These are phyloP conservation scores for Pulveroboletus frians DNA, from an alignment of 768 basidiomycete genomes.

Conservation along the genomic window DNA sequence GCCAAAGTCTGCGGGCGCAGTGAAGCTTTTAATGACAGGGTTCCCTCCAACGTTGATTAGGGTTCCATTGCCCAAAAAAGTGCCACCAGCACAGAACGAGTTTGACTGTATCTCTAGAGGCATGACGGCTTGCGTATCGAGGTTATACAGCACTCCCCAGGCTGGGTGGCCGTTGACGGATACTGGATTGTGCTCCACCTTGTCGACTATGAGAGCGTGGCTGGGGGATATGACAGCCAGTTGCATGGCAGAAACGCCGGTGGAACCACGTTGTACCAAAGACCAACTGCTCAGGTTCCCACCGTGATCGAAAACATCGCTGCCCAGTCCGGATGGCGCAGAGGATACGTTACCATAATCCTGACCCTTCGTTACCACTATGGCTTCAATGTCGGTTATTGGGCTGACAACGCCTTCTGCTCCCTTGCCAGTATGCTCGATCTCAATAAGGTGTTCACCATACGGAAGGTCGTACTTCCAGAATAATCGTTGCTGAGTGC, in stretches of 20 bases:
- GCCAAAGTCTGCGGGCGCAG: slow-evolving; percentile 69
- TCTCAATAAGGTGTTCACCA: slow-evolving; percentile 57
- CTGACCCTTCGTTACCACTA: slow-evolving; percentile 54
- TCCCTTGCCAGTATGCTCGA: slow-evolving; percentile 50
- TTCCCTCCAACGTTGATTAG: slow-evolving; percentile 79
- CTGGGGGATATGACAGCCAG: slow-evolving; percentile 60
- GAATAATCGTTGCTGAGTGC: slow-evolving; percentile 60
- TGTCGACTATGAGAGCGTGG: slow-evolving; percentile 73
- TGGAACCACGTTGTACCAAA: slow-evolving; percentile 58
- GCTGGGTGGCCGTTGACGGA: slow-evolving; percentile 71
- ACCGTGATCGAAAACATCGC: background rate
- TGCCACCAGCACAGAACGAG: slow-evolving; percentile 83
- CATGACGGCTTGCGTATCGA: slow-evolving; percentile 55
- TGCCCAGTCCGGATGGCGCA: background rate
- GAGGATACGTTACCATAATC: background rate
- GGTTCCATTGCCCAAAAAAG: slow-evolving; percentile 72
- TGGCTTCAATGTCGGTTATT: slow-evolving; percentile 55
- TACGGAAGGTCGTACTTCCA: slow-evolving; percentile 49
- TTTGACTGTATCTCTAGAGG: slow-evolving; percentile 69
- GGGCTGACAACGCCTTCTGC: slow-evolving; percentile 32
- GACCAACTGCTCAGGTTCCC: slow-evolving; percentile 40
- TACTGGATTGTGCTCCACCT: slow-evolving; percentile 82
- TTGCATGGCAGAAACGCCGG: slow-evolving; percentile 79
- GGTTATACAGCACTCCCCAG: slow-evolving; percentile 73
- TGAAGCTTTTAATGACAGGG: slow-evolving; percentile 61